These are phyloP conservation scores for Fusarium keratoplasticum DNA, from an alignment of 2,329 filamentous ascomycete genomes.

Conservation along the genomic window DNA sequence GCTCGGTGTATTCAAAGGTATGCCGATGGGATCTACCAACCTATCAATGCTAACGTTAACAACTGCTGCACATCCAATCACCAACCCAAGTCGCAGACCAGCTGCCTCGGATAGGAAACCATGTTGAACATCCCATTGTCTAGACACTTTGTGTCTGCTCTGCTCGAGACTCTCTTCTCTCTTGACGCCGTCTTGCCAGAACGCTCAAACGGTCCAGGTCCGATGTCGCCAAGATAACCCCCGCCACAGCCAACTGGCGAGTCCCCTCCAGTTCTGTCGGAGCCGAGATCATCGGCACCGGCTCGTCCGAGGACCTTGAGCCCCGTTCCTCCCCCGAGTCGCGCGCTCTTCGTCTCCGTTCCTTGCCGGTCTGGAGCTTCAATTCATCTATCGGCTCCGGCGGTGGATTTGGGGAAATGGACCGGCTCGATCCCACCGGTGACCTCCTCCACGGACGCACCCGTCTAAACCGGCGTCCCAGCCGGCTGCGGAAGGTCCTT, in stretches of 20 bases:
- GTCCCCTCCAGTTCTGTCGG: slow-evolving; percentile 35
- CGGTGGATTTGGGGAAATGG: slow-evolving; percentile 28
- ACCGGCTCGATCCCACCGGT: slow-evolving; percentile 29
- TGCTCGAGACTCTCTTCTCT: slow-evolving; percentile 3
- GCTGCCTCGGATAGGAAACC: slow-evolving; percentile 32
- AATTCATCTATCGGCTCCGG: slow-evolving; percentile 10
- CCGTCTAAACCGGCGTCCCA: slow-evolving; percentile 40
- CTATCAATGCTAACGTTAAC: slow-evolving; percentile 15
- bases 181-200: slow-evolving; percentile 37
- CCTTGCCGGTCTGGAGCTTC: slow-evolving; percentile 40
- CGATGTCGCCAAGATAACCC: slow-evolving; percentile 44
- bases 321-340: slow-evolving; percentile 43
- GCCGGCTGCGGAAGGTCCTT: slow-evolving; percentile 37
- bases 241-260: slow-evolving; percentile 43
- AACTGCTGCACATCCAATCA: slow-evolving; percentile 26
- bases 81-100: slow-evolving; percentile 29
- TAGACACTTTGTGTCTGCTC: slow-evolving; percentile 4
- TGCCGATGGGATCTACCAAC: slow-evolving; percentile 30
- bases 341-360: slow-evolving; percentile 47
- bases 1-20: slow-evolving; percentile 23
- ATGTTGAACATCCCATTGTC: slow-evolving; percentile 1
- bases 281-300: slow-evolving; percentile 31
- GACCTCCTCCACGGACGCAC: slow-evolving; percentile 42
- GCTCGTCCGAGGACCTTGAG: slow-evolving; percentile 38
- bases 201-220: slow-evolving; percentile 49